phyloP scores from a whole-genome alignment of 495 filamentous ascomycete species.

The Penicillium tannophilum region DNA sequence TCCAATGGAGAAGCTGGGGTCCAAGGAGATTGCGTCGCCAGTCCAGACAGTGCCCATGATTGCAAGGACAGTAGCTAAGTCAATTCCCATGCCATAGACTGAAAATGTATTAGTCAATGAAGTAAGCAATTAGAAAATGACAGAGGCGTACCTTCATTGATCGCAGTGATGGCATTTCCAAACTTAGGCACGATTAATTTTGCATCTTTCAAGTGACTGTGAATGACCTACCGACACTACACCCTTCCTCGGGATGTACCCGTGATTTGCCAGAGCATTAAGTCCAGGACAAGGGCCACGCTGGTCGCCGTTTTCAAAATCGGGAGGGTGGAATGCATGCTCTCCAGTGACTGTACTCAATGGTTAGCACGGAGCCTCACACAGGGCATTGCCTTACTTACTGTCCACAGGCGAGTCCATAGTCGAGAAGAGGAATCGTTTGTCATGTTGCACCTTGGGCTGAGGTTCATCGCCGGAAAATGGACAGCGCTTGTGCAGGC shows the following conservation, averaged over 20 bases:
- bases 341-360: constrained; percentile 34
- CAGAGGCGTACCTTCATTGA: constrained; percentile 28
- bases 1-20: constrained; percentile 46
- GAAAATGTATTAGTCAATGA: neutral
- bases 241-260: constrained; percentile 56
- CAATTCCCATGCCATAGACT: constrained; percentile 55
- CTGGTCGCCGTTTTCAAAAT: constrained; percentile 39
- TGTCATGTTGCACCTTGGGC: constrained; percentile 13
- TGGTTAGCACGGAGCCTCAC: neutral
- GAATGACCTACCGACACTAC: constrained; percentile 36
- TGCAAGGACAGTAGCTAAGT: constrained; percentile 52
- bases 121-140: neutral
- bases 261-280: constrained; percentile 56
- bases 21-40: constrained; percentile 44
- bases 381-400: constrained; percentile 10
- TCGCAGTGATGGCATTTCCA: constrained; percentile 27
- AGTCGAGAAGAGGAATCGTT: constrained; percentile 29
- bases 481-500: constrained; percentile 30
- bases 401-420: constrained; percentile 33
- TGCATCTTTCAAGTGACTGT: constrained; percentile 13
- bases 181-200: constrained; percentile 35
- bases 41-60: constrained; percentile 54
- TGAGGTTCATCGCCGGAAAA: constrained; percentile 19
- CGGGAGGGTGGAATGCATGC: constrained; percentile 42
- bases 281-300: constrained; percentile 55